Conservation (phyloP, 1,284 basidiomycete species). For the Sporisorium iseilematis-ciliati region DNA sequence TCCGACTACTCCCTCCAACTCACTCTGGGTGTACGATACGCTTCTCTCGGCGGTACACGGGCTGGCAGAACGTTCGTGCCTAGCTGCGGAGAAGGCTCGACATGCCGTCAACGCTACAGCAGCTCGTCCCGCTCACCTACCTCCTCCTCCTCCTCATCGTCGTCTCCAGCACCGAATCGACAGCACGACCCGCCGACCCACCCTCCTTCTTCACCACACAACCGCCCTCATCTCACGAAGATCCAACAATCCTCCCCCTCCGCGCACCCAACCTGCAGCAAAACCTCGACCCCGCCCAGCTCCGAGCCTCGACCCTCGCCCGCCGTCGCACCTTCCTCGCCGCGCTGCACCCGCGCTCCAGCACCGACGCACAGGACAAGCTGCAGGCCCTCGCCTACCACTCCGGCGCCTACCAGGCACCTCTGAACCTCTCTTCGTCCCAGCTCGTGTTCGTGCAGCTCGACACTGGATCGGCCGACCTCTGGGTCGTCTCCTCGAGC, state of each 20-base stretch:
- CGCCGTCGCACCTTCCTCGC: slow-evolving; percentile 3
- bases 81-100: too few species aligned
- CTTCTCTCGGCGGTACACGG: neutral
- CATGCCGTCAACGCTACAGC: neutral
- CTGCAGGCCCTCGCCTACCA: slow-evolving; percentile 32
- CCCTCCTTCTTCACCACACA: slow-evolving; percentile 5
- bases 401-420: slow-evolving; percentile 37
- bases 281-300: neutral
- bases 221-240: neutral
- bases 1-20: too few species aligned
- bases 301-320: neutral
- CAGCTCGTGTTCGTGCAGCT: slow-evolving; percentile 54
- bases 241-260: slow-evolving; percentile 1
- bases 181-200: neutral
- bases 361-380: slow-evolving; percentile 27
- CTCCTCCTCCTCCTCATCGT: neutral
- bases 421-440: slow-evolving; percentile 45
- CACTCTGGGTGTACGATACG: neutral
- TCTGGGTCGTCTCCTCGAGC: slow-evolving; percentile 52
- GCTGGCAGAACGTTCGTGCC: too few species aligned
- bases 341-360: too few species aligned
- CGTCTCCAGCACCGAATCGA: neutral
- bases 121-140: neutral
- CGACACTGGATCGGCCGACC: slow-evolving; percentile 53
- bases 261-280: neutral